Evolutionary conservation across 2,329 filamentous ascomycete species (phyloP), one percentile per base, ranked within the genome.

Genomic region (Talaromyces sp.): DNA sequence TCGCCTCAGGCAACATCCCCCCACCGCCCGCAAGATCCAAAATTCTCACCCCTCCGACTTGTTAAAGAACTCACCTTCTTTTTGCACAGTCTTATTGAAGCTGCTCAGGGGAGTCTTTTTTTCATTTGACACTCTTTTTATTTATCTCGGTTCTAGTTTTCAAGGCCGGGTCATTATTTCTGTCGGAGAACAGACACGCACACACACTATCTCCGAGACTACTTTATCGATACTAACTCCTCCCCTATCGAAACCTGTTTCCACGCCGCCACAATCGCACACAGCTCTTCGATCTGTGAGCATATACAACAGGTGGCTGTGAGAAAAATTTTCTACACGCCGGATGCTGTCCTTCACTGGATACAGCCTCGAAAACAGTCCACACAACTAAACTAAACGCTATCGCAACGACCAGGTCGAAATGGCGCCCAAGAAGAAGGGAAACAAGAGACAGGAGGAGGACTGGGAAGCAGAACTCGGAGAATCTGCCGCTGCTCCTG

Each of bases 381-480:
- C 27, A 45, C 25, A 17, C 19, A 31, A 47, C 11, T 27, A 36
- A 29, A 45, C 17, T 27, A 36, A 43, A 58, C 61, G 27, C 15
- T 15, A 47, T 22, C 36, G 19, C 36, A 59, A 45, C 34, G 17
- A 40, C 2, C 36, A 54, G 34, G 45, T 63, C 62, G 77, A 79
- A 68, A 98, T 97, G 94, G 83, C 93, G 75, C 93, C 93, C 68
- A 97, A 97, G 84, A 96, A 95, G 86, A 97, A 97, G 87, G 90
- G 89, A 77, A 91, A 89, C 81, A 96, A 94, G 85, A 89, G 88
- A 78, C 87, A 84, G 76, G 87, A 91, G 76, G 92, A 97, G 75
- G 92, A 97, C 84, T 97, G 94, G 94, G 95, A 98, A 79, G 89
- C 91, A 64, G 93, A 97, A 69, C 84, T 97, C 64, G 93, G 93